Evolutionary conservation across 2,329 filamentous ascomycete species (phyloP).

Genomic region (Colletotrichum liaoningense): DNA sequence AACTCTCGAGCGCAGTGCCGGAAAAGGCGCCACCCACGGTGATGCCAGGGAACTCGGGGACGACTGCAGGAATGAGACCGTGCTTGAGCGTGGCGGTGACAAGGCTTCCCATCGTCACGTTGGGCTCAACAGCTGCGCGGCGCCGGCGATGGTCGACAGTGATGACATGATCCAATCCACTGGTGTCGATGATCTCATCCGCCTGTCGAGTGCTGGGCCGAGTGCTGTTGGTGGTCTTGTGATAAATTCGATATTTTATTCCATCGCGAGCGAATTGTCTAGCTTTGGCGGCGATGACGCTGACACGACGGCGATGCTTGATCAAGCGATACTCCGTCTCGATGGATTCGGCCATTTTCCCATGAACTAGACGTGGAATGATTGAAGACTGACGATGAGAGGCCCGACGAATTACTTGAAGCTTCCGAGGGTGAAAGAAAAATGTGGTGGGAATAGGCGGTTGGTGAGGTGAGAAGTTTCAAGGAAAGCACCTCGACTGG

Average conservation of each 20-base stretch:
- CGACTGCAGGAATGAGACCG: constrained; percentile 70
- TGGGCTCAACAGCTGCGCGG: constrained; percentile 74
- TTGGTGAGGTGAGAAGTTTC: neutral
- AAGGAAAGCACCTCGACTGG: neutral
- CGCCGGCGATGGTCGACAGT: constrained; percentile 62
- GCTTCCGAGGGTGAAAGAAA: neutral
- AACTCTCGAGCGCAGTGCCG: constrained; percentile 75
- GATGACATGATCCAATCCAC: constrained; percentile 72
- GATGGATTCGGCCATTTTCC: neutral
- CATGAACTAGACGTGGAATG: neutral
- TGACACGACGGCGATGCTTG: constrained; percentile 45
- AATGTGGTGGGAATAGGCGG: neutral
- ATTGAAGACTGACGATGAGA: neutral
- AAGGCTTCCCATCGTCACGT: constrained; percentile 75
- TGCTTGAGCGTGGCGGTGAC: constrained; percentile 66
- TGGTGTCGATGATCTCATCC: constrained; percentile 74
- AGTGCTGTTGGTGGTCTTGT: constrained; percentile 82
- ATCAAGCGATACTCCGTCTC: neutral
- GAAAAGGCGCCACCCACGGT: constrained; percentile 76
- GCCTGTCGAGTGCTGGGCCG: constrained; percentile 60
- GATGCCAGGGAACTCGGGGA: constrained; percentile 79
- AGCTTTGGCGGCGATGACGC: constrained; percentile 54
- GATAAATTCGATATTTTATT: constrained; percentile 76
- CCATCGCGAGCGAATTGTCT: constrained; percentile 54
- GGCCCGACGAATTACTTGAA: neutral